Base-by-base conservation (phyloP, 768 basidiomycete genomes). In the Tricholoma matsutake region DNA sequence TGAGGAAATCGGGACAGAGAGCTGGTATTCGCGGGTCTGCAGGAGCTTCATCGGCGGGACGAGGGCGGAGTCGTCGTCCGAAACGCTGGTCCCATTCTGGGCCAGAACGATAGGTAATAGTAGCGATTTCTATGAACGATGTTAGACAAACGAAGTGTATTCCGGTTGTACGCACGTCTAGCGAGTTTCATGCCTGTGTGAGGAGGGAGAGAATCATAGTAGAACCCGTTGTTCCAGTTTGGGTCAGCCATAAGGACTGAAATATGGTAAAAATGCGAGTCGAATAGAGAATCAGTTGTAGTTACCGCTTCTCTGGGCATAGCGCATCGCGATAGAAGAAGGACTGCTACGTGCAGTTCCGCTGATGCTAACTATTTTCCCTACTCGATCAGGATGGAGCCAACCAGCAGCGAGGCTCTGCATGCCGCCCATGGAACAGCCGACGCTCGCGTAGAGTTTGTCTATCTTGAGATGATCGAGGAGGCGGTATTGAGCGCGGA, bases 11-110 rank as follows among this genome's bases (percentile, higher is more conserved):
- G 16, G 97, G 96, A 68, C 96, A 97, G 0, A 99, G 81, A 0
- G 89, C 87, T 5, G 96, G 96, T 13, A 78, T 70, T 20, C 82
- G 78, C 9, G 77, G 68, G 10, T 59, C 57, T 45, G 68, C 71
- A 34, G 63, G 75, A 58, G 70, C 61, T 39, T 75, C 72, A 5
- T 74, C 67, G 28, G 76, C 73, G 4, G 83, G 78, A 1, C 78
- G 64, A 25, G 75, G 58, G 20, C 83, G 81, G 43, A 93, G 58
- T 66, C 89, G 85, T 51, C 96, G 88, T 0, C 92, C 95, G 70
- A 99, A 99, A n/a, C 97, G 90, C 65, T 89, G 83, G 75, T 99
- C 97, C 97, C 97, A 99, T 74, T 99, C 97, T 6, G 97, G 97
- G 1, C 97, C 97, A 11, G 97, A 98, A 37, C 97, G 89, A 73